Evolutionary conservation across 768 basidiomycete genomes (phyloP), one percentile per base, ranked within the genome.

Genomic region (Trametes cinnabarina): DNA sequence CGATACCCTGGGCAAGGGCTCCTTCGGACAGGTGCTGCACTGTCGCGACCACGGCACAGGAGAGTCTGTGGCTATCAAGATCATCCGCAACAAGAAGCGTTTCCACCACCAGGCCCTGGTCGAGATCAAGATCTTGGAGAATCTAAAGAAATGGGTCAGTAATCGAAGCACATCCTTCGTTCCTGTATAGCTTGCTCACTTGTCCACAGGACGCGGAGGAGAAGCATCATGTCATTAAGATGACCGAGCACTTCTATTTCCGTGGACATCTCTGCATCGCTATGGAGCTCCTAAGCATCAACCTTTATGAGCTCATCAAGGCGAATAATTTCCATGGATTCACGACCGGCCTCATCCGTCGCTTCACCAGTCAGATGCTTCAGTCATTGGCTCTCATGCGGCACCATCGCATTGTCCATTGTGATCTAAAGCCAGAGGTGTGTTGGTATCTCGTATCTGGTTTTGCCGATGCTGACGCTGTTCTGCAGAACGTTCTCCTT

Each of bases 321-420:
- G 96, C 96, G 14, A 98, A 99, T 72, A 93, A 92, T 60, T 98
- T 98, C 65, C 91, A 90, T 47, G 97, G 97, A n/a, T 99, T 99
- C 74, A 92, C 95, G 34, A 98, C 97, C 0, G 83, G 84, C 8
- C 79, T 99, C 53, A 98, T 99, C 63, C 88, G 97, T 25, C 87
- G 97, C 39, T 98, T 99, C 75, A 95, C 97, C 14, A 88, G 82
- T 57, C 97, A 99, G 74, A 96, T 99, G 90, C 78, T 98, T 43
- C 74, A 90, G 73, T 93, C 93, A 1, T 80, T 99, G 47, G 85
- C 89, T 30, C 78, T 99, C 47, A 94, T 99, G 91, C 84, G 95
- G 12, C 92, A 96, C 66, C 95, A 99, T 74, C 89, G 92, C 53
- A 94, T 99, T 59, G 96, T 99, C 20, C 97, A 99, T 70, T 99